phyloP scores from a whole-genome alignment of 495 filamentous ascomycete species.

The Lasiosphaeria ovina region DNA sequence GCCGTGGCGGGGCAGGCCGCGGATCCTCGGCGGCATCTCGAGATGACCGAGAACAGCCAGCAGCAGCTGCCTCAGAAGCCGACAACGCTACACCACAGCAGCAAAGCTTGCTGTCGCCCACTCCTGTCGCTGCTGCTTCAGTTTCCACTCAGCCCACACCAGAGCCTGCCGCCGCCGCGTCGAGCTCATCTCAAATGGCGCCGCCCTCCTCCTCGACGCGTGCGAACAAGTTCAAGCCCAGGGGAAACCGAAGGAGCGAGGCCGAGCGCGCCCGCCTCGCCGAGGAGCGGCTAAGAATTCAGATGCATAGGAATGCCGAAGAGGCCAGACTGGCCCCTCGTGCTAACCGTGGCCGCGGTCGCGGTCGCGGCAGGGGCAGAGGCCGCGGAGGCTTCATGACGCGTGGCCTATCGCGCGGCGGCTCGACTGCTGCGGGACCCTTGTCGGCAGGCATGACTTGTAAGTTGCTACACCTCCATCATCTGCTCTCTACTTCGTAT shows the following conservation, averaged over 20 bases:
- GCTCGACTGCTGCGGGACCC: constrained; percentile 37
- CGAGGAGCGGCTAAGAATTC: constrained; percentile 33
- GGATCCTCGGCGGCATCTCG: background rate
- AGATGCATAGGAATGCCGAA: constrained; percentile 34
- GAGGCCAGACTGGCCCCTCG: constrained; percentile 24
- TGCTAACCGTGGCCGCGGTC: constrained; percentile 28
- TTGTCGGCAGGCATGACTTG: constrained; percentile 35
- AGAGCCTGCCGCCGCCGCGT: background rate
- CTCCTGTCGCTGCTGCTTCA: background rate
- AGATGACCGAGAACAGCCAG: background rate
- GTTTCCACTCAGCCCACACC: background rate
- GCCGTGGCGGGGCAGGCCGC: constrained; percentile 14
- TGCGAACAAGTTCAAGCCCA: constrained; percentile 40
- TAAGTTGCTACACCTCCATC: constrained; percentile 19
- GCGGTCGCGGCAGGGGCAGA: constrained; percentile 41
- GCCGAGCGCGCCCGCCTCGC: constrained; percentile 41
- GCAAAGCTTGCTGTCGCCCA: background rate
- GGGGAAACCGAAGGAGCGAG: constrained; percentile 41
- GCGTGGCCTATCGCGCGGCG: constrained; percentile 19
- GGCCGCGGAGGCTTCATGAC: constrained; percentile 38
- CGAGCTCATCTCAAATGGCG: background rate
- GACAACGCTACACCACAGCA: constrained; percentile 11
- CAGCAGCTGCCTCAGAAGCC: constrained; percentile 8
- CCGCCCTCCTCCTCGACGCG: background rate
- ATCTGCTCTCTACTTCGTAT: background rate